phyloP scores from a whole-genome alignment of 2,329 filamentous ascomycete genomes.

The Ophiocordyceps polyrhachis-furcata region DNA sequence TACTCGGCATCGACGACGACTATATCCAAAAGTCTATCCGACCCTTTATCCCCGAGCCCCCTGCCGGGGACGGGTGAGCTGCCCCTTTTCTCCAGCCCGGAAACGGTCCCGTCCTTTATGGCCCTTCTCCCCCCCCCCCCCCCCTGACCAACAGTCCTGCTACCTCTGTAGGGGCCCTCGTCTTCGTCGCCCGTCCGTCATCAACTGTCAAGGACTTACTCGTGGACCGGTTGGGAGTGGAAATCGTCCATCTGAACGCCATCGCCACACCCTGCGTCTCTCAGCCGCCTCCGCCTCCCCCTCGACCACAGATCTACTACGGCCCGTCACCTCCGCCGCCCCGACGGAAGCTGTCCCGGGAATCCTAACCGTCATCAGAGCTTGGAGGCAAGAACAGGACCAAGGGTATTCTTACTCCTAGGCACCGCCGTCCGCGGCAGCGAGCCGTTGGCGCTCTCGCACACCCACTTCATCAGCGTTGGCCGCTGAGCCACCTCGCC shows the following conservation, averaged over 20 bases:
- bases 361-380: conserved; percentile 12
- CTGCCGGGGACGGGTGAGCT: conserved; percentile 6
- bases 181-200: conserved; percentile 5
- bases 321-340: conserved; percentile 1
- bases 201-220: conserved; percentile 10
- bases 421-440: conserved; percentile 5
- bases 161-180: not conserved
- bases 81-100: conserved; percentile 6
- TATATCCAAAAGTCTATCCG: conserved; percentile 19
- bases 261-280: not conserved
- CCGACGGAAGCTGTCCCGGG: conserved; percentile 1
- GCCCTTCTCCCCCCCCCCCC: conserved; percentile 2
- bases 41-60: conserved; percentile 13
- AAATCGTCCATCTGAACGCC: not conserved
- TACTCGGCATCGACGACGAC: conserved; percentile 15
- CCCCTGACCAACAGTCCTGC: conserved; percentile 3
- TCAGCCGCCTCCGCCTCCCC: not conserved
- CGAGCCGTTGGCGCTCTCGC: conserved; percentile 8
- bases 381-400: conserved; percentile 5
- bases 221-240: conserved; percentile 3
- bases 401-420: conserved; percentile 10
- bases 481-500: conserved; percentile 10
- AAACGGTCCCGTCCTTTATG: conserved; percentile 3
- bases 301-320: not conserved
- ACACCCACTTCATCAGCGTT: conserved; percentile 17